phyloP scores from a whole-genome alignment of 2,329 filamentous ascomycete species.

The Hymenoscyphus scutula region DNA sequence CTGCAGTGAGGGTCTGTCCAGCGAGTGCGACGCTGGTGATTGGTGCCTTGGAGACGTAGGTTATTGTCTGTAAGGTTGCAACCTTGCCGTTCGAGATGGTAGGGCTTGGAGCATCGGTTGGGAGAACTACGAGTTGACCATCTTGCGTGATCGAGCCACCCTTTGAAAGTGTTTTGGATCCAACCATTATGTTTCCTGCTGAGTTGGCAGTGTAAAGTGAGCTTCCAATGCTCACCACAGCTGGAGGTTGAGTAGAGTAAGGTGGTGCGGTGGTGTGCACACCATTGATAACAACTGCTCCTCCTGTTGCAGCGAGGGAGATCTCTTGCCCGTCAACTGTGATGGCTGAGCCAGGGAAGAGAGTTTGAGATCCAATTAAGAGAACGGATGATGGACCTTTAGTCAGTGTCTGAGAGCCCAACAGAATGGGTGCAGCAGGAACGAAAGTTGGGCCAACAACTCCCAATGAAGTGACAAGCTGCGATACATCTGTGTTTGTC shows the following conservation, averaged over 20 bases:
- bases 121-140: conserved; percentile 22
- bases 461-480: not conserved
- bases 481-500: not conserved
- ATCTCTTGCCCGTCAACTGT: conserved; percentile 27
- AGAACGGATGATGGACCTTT: conserved; percentile 21
- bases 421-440: conserved; percentile 21
- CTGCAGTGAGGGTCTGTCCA: conserved; percentile 31
- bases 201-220: conserved; percentile 26
- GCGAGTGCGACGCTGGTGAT: conserved; percentile 25
- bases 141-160: conserved; percentile 20
- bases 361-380: conserved; percentile 29
- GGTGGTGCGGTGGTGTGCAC: conserved; percentile 11
- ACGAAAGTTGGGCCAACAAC: conserved; percentile 11
- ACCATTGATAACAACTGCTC: conserved; percentile 26
- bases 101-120: conserved; percentile 12
- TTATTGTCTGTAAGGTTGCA: conserved; percentile 9
- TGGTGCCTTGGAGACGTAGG: conserved; percentile 2
- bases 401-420: conserved; percentile 26
- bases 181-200: conserved; percentile 19
- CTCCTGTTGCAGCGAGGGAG: conserved; percentile 23
- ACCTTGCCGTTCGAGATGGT: conserved; percentile 2
- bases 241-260: conserved; percentile 10
- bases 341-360: conserved; percentile 27
- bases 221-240: conserved; percentile 24
- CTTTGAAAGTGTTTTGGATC: conserved; percentile 20